Conservation (phyloP, 495 filamentous ascomycete species). For the Xanthoparmelia taractica region DNA sequence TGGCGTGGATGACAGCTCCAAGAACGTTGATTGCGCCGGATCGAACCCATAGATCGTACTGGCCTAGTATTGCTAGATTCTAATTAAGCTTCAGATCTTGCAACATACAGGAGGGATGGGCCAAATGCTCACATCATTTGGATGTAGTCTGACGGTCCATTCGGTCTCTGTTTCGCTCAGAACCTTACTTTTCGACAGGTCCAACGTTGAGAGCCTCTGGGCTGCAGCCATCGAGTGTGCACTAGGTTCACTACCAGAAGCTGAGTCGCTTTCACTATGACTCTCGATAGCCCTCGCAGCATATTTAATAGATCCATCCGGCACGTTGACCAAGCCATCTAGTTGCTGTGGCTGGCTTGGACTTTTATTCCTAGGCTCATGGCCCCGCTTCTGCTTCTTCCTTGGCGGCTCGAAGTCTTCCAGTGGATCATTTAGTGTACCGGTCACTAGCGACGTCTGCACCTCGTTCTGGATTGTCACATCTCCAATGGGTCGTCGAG, state of each 20-base stretch:
- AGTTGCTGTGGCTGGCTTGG: neutral
- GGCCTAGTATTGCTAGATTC: conserved; percentile 62
- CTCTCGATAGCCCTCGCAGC: neutral
- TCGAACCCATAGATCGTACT: conserved; percentile 63
- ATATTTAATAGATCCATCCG: neutral
- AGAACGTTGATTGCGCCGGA: conserved; percentile 55
- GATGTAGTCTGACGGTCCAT: conserved; percentile 23
- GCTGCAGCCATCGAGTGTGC: neutral
- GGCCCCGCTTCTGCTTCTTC: conserved; percentile 4
- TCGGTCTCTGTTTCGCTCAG: conserved; percentile 26
- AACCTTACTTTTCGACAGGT: conserved; percentile 20
- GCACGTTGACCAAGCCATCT: neutral
- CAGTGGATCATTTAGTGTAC: neutral
- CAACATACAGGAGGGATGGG: conserved; percentile 1
- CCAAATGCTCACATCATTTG: conserved; percentile 39
- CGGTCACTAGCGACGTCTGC: neutral
- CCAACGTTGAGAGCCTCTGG: conserved; percentile 30
- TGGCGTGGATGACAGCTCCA: conserved; percentile 55
- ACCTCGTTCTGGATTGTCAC: neutral
- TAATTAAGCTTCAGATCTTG: conserved; percentile 28
- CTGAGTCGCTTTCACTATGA: neutral
- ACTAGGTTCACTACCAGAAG: neutral
- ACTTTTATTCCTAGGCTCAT: neutral
- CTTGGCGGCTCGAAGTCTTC: neutral
- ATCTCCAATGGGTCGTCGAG: neutral